Evolutionary conservation across 345 rosid genomes (phyloP).

Genomic region (Kandelia obovata): DNA sequence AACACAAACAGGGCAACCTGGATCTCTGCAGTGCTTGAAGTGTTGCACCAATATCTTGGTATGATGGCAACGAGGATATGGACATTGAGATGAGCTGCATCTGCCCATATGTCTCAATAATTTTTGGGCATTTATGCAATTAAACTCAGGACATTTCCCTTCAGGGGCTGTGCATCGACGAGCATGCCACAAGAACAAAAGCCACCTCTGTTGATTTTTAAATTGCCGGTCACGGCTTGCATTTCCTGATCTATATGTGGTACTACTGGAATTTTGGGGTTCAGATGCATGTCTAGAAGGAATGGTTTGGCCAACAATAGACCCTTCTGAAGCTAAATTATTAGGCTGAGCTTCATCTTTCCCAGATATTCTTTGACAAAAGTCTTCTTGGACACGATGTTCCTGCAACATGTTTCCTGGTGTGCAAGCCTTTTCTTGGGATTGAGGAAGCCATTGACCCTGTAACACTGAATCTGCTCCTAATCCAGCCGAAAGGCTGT

Average conservation of each 20-base stretch:
- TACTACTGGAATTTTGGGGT: conserved; percentile 40
- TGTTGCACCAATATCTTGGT: conserved; percentile 66
- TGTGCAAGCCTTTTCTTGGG: conserved; percentile 48
- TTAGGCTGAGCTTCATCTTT: conserved; percentile 78
- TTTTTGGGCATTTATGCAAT: conserved; percentile 57
- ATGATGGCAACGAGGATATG: conserved; percentile 71
- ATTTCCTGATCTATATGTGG: conserved; percentile 46
- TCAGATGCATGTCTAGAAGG: conserved; percentile 45
- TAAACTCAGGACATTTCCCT: conserved; percentile 68
- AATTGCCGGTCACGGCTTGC: conserved; percentile 56
- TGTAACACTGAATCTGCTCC: conserved; percentile 49
- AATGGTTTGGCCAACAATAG: conserved; percentile 40
- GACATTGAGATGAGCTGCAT: conserved; percentile 55
- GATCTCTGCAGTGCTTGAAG: conserved; percentile 57
- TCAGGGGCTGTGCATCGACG: conserved; percentile 70
- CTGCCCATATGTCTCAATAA: conserved; percentile 75
- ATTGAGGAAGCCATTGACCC: conserved; percentile 61
- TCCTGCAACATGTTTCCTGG: conserved; percentile 49
- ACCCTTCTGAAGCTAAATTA: conserved; percentile 57
- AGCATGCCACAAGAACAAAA: conserved; percentile 84
- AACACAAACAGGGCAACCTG: conserved; percentile 82
- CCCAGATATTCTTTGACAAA: conserved; percentile 62
- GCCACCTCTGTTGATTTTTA: conserved; percentile 78
- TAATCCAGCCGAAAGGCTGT: conserved; percentile 42
- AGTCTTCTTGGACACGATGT: conserved; percentile 73